Evolutionary conservation across 139 green algal species (phyloP), one percentile per base, ranked within the genome.

Genomic region (Bryopsis sp.): DNA sequence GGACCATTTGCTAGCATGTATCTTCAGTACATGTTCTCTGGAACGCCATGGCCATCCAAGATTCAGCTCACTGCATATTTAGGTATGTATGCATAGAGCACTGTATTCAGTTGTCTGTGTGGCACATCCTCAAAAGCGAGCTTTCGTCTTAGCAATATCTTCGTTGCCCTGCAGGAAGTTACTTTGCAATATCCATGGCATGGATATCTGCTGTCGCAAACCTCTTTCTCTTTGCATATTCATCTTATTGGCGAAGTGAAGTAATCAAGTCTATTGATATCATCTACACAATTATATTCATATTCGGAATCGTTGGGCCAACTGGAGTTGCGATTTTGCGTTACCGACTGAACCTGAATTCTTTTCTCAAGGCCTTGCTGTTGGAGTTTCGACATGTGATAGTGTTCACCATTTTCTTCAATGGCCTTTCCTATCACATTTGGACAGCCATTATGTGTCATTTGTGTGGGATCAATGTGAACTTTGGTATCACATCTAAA

Each of bases 1-100:
- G 70, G 70, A 26, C 70, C 70, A 39, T 54, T 75, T 47, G 57
- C 68, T 48, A 36, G 31, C 31, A 19, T 38, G 31, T 29, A 58
- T 36, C 61, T 43, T 39, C 34, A 33, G 15, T 74, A 70, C 37
- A 37, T 11, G n/a, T 15, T 15, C 5, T 64, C 28, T 24, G 26
- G 24, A 7, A 34, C 57, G n/a, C 57, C 57, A n/a, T 64, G 57
- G 26, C 15, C n/a, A 28, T 34, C 28, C n/a, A 34, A 32, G 15
- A 8, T 34, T 28, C 19, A n/a, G n/a, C n/a, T 64, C 19, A 22
- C 57, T 64, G 28, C 26, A n/a, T 32, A 64, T 64, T 34, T 64
- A 28, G 8, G 57, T 28, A n/a, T n/a, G n/a, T n/a, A n/a, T n/a
- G n/a, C n/a, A n/a, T n/a, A n/a, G n/a, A n/a, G n/a, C n/a, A n/a